A percentile compares a stretch with the other conserved stretches of the same genome.
Evolutionary conservation across 768 basidiomycete species (phyloP).

Genomic region (Cystobasidium ongulense): DNA sequence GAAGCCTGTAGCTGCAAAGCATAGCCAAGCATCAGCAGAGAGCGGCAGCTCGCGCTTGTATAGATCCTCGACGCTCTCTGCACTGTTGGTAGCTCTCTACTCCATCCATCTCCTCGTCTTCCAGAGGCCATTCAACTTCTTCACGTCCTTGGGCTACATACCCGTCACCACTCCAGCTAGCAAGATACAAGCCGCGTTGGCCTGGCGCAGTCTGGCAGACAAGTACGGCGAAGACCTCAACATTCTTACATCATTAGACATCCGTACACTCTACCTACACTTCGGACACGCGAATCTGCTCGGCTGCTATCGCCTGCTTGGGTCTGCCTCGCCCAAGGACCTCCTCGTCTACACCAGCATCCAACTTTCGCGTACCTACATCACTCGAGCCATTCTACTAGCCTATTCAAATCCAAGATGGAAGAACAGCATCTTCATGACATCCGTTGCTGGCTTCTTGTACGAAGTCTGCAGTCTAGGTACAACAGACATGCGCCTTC

Average conservation of each 20-base stretch:
- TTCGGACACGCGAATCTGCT: constrained; percentile 13
- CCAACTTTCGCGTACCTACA: not conserved
- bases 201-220: not conserved
- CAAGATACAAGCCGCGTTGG: constrained; percentile 13
- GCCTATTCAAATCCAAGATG: not conserved
- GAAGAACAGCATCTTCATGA: not conserved
- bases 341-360: not conserved
- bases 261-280: constrained; percentile 5
- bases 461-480: not conserved
- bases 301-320: constrained; percentile 8
- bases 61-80: not conserved
- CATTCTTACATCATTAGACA: constrained; percentile 9
- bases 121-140: constrained; percentile 17
- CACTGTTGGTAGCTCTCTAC: not conserved
- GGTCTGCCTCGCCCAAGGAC: not conserved
- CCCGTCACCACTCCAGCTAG: constrained; percentile 6
- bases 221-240: constrained; percentile 4
- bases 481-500: constrained; percentile 1
- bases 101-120: not conserved
- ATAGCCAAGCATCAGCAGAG: not conserved
- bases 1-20: not conserved
- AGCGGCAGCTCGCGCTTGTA: not conserved
- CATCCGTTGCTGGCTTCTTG: not conserved
- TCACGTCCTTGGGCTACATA: constrained; percentile 1
- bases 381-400: not conserved